Percentiles rank a stretch among this genome's conserved stretches.
Evolutionary conservation across 176 grass and related monocot genomes (phyloP).

Genomic region (Oryza nivara): DNA sequence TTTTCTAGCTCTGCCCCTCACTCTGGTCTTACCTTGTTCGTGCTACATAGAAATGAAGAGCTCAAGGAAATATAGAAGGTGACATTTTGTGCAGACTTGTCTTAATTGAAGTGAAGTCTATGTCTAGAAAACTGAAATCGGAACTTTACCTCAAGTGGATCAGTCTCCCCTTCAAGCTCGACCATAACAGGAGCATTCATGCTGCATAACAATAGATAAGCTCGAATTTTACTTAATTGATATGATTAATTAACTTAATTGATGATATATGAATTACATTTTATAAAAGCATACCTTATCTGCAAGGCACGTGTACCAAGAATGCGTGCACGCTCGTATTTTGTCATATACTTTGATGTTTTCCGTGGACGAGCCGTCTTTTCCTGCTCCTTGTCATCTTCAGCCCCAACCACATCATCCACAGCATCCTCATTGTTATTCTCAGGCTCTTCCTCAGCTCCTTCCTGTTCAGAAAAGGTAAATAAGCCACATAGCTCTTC

Average conservation of each 20-base stretch:
- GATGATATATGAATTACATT: background rate
- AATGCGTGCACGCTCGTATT: conserved; percentile 85
- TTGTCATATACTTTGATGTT: conserved; percentile 84
- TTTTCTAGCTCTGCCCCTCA: background rate
- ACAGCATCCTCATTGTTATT: conserved; percentile 73
- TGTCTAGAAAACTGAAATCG: conserved; percentile 1
- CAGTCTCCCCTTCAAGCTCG: conserved; percentile 84
- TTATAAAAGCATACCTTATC: conserved; percentile 57
- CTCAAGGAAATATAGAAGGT: background rate
- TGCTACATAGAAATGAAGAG: background rate
- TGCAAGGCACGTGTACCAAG: conserved; percentile 84
- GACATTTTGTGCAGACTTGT: background rate
- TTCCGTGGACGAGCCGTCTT: conserved; percentile 40
- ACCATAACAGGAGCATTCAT: conserved; percentile 96
- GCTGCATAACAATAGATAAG: conserved; percentile 35
- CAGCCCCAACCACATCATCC: conserved; percentile 60
- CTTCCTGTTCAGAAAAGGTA: conserved; percentile 53
- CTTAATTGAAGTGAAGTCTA: background rate
- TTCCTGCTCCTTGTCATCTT: conserved; percentile 70
- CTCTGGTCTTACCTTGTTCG: background rate
- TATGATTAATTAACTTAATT: background rate
- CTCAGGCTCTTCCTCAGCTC: conserved; percentile 61
- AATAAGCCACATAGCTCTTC: background rate
- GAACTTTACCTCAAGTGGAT: conserved; percentile 74
- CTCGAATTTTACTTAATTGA: background rate